These are phyloP conservation scores for Sambucus nigra DNA, from an alignment of 129 eudicot genomes.

Conservation along the genomic window DNA sequence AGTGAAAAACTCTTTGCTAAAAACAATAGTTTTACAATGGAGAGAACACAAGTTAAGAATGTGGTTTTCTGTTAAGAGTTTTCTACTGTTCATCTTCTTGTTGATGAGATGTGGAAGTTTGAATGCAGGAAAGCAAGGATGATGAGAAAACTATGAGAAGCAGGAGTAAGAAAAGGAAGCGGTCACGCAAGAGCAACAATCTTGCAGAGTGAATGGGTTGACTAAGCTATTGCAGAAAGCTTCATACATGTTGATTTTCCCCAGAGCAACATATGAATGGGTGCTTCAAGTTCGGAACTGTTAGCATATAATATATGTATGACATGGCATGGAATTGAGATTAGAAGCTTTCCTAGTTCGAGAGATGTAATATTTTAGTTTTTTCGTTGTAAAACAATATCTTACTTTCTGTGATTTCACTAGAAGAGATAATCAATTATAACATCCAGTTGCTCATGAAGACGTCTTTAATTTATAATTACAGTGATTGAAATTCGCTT, in stretches of 20 bases:
- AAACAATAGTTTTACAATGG: no score
- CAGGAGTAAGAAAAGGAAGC: constrained; percentile 67
- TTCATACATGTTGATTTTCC: neutral
- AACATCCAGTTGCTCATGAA: no score
- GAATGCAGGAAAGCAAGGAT: constrained; percentile 33
- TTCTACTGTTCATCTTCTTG: neutral
- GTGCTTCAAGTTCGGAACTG: neutral
- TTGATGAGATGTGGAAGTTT: constrained; percentile 5
- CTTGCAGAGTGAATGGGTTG: constrained; percentile 18
- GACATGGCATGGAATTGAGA: neutral
- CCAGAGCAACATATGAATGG: neutral
- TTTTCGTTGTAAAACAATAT: no score
- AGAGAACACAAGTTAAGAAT: no score
- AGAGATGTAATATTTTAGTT: no score
- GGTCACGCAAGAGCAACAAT: constrained; percentile 43
- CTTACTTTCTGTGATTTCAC: no score
- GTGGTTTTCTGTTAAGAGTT: no score
- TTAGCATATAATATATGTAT: neutral
- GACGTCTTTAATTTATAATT: no score
- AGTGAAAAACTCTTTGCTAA: no score
- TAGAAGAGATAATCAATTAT: no score
- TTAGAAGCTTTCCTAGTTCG: neutral
- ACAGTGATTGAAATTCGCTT: no score
- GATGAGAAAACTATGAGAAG: constrained; percentile 29
- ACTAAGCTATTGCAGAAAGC: neutral